Conservation (phyloP, 441 rosid genomes). For the Erysimum cheiri region DNA sequence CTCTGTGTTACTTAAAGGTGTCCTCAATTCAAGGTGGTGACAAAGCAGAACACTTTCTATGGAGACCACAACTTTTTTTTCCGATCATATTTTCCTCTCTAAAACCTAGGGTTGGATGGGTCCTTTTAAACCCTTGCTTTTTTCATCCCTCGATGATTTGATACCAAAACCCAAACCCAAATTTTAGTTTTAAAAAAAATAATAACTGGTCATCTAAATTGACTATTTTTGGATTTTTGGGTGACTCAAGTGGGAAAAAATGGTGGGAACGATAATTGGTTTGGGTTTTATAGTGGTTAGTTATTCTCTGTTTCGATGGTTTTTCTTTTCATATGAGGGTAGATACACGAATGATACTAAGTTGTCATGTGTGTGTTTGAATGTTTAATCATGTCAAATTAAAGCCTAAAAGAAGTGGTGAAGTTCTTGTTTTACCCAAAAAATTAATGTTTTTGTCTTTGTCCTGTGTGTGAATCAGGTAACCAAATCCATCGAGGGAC, state of each 20-base stretch:
- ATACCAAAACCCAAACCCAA: not conserved
- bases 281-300: conserved; percentile 1
- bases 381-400: conserved; percentile 15
- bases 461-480: conserved; percentile 60
- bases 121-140: conserved; percentile 21
- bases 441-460: conserved; percentile 27
- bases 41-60: conserved; percentile 43
- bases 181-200: no score
- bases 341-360: not conserved
- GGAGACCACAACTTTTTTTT: conserved; percentile 39
- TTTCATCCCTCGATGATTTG: conserved; percentile 26
- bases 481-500: conserved; percentile 63
- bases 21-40: conserved; percentile 47
- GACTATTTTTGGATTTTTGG: not conserved
- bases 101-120: conserved; percentile 38
- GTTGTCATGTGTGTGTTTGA: conserved; percentile 16
- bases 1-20: conserved; percentile 25
- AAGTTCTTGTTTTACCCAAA: conserved; percentile 48
- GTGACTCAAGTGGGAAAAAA: not conserved
- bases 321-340: not conserved
- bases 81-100: not conserved
- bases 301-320: conserved; percentile 22
- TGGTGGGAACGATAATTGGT: not conserved
- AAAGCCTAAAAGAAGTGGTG: not conserved
- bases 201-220: no score